phyloP scores from a whole-genome alignment of 2,329 filamentous ascomycete species.

The Diaporthe citriasiana region DNA sequence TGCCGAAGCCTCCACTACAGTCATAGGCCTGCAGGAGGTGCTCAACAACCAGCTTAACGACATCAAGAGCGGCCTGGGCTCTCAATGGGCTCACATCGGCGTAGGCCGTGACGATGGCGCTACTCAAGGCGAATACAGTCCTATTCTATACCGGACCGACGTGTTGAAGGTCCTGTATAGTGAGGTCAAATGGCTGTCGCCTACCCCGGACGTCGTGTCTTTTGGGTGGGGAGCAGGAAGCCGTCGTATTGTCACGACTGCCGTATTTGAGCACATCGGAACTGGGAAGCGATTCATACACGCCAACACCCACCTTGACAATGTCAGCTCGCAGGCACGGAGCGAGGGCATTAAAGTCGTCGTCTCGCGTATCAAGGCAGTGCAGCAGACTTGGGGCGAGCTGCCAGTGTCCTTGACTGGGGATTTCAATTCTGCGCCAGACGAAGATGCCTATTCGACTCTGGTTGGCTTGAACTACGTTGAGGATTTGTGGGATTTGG shows the following conservation, averaged over 20 bases:
- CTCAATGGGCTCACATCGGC: conserved; percentile 66
- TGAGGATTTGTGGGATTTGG: conserved; percentile 46
- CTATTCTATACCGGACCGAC: conserved; percentile 72
- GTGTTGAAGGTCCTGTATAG: conserved; percentile 66
- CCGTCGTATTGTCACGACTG: conserved; percentile 64
- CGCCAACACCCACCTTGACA: conserved; percentile 68
- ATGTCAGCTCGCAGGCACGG: conserved; percentile 59
- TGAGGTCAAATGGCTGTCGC: conserved; percentile 73
- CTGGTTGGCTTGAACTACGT: conserved; percentile 47
- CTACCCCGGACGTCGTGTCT: conserved; percentile 69
- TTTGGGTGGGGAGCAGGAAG: conserved; percentile 69
- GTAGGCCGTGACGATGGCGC: conserved; percentile 72
- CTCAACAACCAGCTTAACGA: conserved; percentile 63
- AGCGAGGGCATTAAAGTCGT: conserved; percentile 62
- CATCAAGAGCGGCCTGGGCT: conserved; percentile 59
- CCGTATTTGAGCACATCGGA: conserved; percentile 58
- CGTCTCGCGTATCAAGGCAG: conserved; percentile 51
- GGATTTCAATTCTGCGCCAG: conserved; percentile 61
- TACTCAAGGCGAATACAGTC: conserved; percentile 75
- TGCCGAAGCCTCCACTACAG: conserved; percentile 52
- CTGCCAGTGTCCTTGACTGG: conserved; percentile 56
- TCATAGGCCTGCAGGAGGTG: conserved; percentile 69
- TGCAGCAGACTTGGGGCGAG: conserved; percentile 45
- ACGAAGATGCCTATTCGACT: conserved; percentile 57
- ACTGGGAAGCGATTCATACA: conserved; percentile 57